phyloP scores from a whole-genome alignment of 1,284 basidiomycete species.

The Boletus sp. region DNA sequence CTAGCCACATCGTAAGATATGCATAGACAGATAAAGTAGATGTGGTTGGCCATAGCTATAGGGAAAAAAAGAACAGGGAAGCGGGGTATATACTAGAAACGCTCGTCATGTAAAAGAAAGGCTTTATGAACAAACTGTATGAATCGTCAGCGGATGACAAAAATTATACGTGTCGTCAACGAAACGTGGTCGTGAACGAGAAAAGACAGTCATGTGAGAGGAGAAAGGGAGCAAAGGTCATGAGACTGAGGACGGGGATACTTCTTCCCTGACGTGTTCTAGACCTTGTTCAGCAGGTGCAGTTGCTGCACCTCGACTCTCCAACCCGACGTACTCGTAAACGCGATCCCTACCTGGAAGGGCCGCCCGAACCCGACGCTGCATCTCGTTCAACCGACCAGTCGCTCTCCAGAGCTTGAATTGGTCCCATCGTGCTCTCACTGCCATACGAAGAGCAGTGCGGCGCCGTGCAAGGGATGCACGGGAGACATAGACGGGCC shows the following conservation, averaged over 20 bases:
- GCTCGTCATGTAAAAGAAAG: conserved; percentile 9
- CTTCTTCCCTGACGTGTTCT: conserved; percentile 1
- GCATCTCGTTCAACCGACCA: conserved; percentile 35
- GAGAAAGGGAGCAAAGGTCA: conserved; percentile 8
- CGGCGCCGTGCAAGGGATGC: conserved; percentile 34
- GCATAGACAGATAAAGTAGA: conserved; percentile 26
- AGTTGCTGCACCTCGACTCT: neutral
- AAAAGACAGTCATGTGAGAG: conserved; percentile 14
- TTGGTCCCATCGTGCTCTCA: conserved; percentile 37
- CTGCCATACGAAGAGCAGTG: conserved; percentile 32
- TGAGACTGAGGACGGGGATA: neutral
- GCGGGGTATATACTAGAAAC: conserved; percentile 26
- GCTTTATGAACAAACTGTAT: conserved; percentile 1
- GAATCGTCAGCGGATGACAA: conserved; percentile 5
- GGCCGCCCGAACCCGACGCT: conserved; percentile 34
- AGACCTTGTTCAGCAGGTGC: neutral
- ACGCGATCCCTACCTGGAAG: conserved; percentile 36
- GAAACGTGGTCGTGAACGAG: conserved; percentile 5
- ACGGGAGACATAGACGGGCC: conserved; percentile 19
- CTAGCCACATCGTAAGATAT: conserved; percentile 18
- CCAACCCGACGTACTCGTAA: conserved; percentile 39
- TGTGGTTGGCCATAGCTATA: conserved; percentile 21
- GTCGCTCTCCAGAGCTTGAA: conserved; percentile 31
- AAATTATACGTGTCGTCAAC: neutral
- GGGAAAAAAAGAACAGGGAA: neutral